Evolutionary conservation across 2,329 filamentous ascomycete species (phyloP).

Genomic region (Aspergillus pseudoviridinutans): DNA sequence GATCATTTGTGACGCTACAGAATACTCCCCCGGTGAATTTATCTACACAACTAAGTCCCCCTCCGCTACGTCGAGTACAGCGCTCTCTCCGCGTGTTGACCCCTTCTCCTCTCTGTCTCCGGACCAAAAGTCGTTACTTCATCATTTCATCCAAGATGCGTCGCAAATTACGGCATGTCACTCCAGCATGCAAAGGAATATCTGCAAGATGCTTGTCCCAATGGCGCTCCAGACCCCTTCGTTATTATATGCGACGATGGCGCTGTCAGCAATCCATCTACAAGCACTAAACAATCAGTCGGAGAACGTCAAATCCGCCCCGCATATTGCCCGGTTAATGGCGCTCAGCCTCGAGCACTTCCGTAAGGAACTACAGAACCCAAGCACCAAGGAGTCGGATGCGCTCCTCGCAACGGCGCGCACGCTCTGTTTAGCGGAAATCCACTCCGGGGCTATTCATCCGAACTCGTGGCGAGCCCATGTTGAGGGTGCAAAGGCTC

Average conservation of each 20-base stretch:
- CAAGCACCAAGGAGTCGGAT: conserved; percentile 27
- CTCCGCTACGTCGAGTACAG: conserved; percentile 16
- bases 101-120: conserved; percentile 35
- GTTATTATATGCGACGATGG: conserved; percentile 41
- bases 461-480: conserved; percentile 42
- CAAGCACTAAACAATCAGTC: conserved; percentile 34
- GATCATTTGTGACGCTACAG: conserved; percentile 14
- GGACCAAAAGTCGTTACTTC: conserved; percentile 35
- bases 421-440: conserved; percentile 42
- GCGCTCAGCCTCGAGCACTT: conserved; percentile 41
- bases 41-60: conserved; percentile 34
- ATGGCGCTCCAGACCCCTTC: conserved; percentile 43
- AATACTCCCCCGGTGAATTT: conserved; percentile 39
- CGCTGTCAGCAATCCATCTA: conserved; percentile 41
- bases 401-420: conserved; percentile 40
- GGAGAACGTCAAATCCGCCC: conserved; percentile 34
- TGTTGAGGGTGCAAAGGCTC: conserved; percentile 39
- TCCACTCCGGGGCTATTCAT: conserved; percentile 39
- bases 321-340: conserved; percentile 37
- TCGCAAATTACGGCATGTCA: conserved; percentile 41
- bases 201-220: conserved; percentile 42
- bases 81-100: conserved; percentile 29
- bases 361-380: conserved; percentile 36
- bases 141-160: conserved; percentile 41
- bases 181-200: conserved; percentile 38